Percentiles rank a stretch among this genome's conserved stretches.
Evolutionary conservation across 371 early-diverging fungal species (phyloP).

Genomic region (Syncephalastrum sp.): DNA sequence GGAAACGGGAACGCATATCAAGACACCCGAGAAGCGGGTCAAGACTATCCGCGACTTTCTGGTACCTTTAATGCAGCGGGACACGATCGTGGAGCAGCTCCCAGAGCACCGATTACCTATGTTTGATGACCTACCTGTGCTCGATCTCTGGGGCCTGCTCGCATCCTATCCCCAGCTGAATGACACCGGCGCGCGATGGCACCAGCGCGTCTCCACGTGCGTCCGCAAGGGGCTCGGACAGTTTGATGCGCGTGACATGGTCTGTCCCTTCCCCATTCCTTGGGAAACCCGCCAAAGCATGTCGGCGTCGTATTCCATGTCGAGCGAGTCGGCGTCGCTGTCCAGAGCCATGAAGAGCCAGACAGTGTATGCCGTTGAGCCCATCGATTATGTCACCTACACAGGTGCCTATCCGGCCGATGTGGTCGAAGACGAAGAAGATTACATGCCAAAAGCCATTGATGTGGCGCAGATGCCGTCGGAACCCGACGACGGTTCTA

Average conservation of each 20-base stretch:
- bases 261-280: conserved; percentile 35
- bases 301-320: neutral
- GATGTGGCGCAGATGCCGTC: conserved; percentile 36
- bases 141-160: conserved; percentile 63
- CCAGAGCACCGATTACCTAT: conserved; percentile 51
- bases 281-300: neutral
- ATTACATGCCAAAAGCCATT: conserved; percentile 34
- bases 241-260: conserved; percentile 48
- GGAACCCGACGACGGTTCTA: conserved; percentile 20
- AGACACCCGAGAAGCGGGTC: conserved; percentile 31
- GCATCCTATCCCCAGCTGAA: conserved; percentile 45
- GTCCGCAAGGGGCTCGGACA: conserved; percentile 23
- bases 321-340: conserved; percentile 9
- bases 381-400: conserved; percentile 28
- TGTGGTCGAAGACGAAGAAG: conserved; percentile 17
- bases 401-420: conserved; percentile 12
- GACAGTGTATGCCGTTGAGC: conserved; percentile 28
- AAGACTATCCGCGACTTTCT: conserved; percentile 50
- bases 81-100: conserved; percentile 53
- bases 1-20: conserved; percentile 66
- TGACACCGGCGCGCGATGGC: conserved; percentile 43
- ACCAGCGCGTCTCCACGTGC: conserved; percentile 54
- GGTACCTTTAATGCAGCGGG: conserved; percentile 66
- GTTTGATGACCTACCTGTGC: conserved; percentile 53
- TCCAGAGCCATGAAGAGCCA: conserved; percentile 15